A percentile compares a stretch with the other conserved stretches of the same genome.
These are phyloP conservation scores for Spinellus fusiger DNA, from an alignment of 192 early-diverging fungal genomes.

Conservation along the genomic window DNA sequence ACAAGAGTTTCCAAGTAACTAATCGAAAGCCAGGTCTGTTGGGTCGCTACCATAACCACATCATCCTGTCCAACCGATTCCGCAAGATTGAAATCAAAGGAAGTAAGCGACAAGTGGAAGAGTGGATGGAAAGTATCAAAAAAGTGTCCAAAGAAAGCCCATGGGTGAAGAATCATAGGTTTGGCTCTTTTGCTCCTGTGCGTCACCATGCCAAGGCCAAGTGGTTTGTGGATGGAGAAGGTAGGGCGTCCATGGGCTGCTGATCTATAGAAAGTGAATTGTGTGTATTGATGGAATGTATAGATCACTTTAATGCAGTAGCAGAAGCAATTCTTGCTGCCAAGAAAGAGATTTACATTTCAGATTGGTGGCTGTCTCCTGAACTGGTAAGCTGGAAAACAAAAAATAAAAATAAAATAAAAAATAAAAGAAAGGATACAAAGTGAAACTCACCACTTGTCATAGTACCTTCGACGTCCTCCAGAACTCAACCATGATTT, in stretches of 20 bases:
- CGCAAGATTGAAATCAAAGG: constrained; percentile 67
- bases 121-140: constrained; percentile 57
- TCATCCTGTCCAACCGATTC: constrained; percentile 51
- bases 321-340: constrained; percentile 71
- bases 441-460: neutral
- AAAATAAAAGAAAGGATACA: too few relatives aligned
- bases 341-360: constrained; percentile 65
- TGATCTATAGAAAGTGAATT: neutral
- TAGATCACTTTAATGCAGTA: constrained; percentile 71
- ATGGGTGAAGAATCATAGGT: constrained; percentile 62
- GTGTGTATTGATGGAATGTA: neutral
- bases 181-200: constrained; percentile 72
- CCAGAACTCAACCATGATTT: constrained; percentile 68
- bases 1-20: constrained; percentile 33
- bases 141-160: constrained; percentile 52
- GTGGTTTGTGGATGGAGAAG: constrained; percentile 78
- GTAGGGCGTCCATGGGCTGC: constrained; percentile 38
- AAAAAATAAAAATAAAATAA: neutral
- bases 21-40: constrained; percentile 10
- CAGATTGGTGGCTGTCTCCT: constrained; percentile 91
- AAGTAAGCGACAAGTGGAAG: constrained; percentile 54
- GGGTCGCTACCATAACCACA: constrained; percentile 43
- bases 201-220: constrained; percentile 57
- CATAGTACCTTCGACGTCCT: constrained; percentile 68
- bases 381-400: constrained; percentile 54